Evolutionary conservation across 2,329 filamentous ascomycete genomes (phyloP).

Genomic region (Ophiocordyceps camponoti-saundersi): DNA sequence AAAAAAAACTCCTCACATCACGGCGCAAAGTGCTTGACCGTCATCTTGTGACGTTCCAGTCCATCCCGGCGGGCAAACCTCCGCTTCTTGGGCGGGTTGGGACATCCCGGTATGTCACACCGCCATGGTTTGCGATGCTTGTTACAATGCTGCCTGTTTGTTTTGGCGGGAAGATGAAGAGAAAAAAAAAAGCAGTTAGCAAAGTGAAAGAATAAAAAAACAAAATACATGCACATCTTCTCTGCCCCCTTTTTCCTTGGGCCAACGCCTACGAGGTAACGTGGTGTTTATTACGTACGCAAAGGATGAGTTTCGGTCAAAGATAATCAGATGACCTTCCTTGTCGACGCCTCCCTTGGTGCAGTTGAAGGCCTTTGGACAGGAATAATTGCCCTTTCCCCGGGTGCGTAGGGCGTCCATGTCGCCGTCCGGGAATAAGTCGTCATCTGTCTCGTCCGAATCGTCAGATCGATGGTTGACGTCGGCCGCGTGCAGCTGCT

Average conservation of each 20-base stretch:
- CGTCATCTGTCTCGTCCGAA: slow-evolving; percentile 18
- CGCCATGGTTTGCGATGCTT: slow-evolving; percentile 25
- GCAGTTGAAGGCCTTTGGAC: slow-evolving; percentile 17
- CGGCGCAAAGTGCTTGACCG: slow-evolving; percentile 20
- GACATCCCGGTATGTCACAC: slow-evolving; percentile 20
- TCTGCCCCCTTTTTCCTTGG: neutral
- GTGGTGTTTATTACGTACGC: no score
- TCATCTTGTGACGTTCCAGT: slow-evolving; percentile 21
- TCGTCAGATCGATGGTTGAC: slow-evolving; percentile 7
- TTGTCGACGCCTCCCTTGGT: slow-evolving; percentile 23
- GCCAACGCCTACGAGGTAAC: no score
- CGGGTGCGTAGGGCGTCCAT: slow-evolving; percentile 21
- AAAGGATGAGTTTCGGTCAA: slow-evolving; percentile 25
- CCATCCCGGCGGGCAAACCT: slow-evolving; percentile 23
- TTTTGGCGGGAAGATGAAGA: no score
- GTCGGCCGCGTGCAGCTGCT: slow-evolving; percentile 1
- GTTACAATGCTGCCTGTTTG: slow-evolving; percentile 25
- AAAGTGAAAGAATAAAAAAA: no score
- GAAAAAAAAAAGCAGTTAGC: no score
- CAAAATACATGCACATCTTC: no score
- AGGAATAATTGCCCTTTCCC: slow-evolving; percentile 20
- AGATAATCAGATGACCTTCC: slow-evolving; percentile 18
- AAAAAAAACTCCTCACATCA: no score
- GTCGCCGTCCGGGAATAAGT: slow-evolving; percentile 17
- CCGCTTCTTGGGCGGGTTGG: slow-evolving; percentile 23